These are phyloP conservation scores for Glycyrrhiza uralensis DNA, from an alignment of 306 rosid species.

Conservation along the genomic window DNA sequence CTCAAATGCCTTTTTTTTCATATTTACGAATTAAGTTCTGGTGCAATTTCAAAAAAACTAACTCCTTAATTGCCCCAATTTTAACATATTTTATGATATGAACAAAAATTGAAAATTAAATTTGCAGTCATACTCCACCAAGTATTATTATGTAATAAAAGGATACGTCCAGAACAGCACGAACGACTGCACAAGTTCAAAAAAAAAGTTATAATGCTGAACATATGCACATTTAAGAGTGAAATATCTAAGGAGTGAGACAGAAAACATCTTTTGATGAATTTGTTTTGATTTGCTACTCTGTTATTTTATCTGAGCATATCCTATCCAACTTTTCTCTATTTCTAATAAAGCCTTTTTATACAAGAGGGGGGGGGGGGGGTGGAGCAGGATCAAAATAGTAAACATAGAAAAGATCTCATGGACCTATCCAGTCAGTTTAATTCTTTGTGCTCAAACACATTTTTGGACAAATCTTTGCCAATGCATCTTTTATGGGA, in stretches of 20 bases:
- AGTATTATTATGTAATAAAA: conserved; percentile 27
- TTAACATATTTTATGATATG: conserved; percentile 9
- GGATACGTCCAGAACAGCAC: conserved; percentile 99
- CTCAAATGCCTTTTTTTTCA: not conserved
- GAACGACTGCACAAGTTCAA: conserved; percentile 71
- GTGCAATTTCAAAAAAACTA: conserved; percentile 4
- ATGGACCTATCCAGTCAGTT: not conserved
- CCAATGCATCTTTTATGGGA: not conserved
- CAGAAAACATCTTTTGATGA: not conserved
- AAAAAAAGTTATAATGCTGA: conserved; percentile 23
- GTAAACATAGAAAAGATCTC: not conserved
- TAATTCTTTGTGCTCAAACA: not conserved
- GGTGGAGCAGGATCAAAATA: too few species aligned
- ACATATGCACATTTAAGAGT: not conserved
- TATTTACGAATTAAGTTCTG: not conserved
- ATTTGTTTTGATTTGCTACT: too few species aligned
- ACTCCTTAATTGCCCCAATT: not conserved
- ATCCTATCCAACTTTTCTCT: too few species aligned
- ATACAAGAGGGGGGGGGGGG: too few species aligned
- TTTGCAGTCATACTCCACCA: conserved; percentile 18
- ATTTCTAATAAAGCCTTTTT: too few species aligned
- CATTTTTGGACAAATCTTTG: not conserved
- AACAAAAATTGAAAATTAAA: conserved; percentile 5
- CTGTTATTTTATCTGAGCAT: too few species aligned
- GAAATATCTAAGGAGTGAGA: not conserved